Conservation (phyloP, 768 basidiomycete genomes). For the Pluteus cervinus region DNA sequence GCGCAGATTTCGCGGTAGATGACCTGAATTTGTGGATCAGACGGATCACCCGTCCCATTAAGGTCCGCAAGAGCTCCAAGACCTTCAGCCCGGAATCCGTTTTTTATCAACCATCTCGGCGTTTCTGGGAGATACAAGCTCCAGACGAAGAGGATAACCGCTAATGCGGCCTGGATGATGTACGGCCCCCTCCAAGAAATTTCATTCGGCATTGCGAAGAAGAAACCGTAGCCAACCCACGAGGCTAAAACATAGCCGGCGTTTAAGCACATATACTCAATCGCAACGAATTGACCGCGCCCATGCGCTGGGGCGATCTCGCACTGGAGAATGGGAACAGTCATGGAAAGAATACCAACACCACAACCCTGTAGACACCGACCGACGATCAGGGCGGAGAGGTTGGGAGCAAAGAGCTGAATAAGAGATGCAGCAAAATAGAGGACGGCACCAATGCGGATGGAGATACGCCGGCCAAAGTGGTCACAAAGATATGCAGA, state of each 20-base stretch:
- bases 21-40: no score
- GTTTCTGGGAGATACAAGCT: constrained; percentile 47
- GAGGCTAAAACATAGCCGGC: constrained; percentile 41
- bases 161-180: constrained; percentile 45
- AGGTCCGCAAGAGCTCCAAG: constrained; percentile 50
- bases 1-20: constrained; percentile 40
- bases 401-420: constrained; percentile 42
- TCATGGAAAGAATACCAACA: constrained; percentile 46
- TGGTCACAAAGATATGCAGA: constrained; percentile 46
- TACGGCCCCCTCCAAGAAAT: constrained; percentile 54
- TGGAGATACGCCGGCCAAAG: constrained; percentile 44
- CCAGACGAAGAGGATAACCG: constrained; percentile 37
- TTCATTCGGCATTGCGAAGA: constrained; percentile 35
- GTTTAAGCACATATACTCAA: constrained; percentile 50
- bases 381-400: constrained; percentile 31
- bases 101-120: constrained; percentile 49
- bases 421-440: constrained; percentile 45
- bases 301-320: constrained; percentile 41
- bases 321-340: constrained; percentile 43
- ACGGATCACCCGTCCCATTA: constrained; percentile 42
- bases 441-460: constrained; percentile 43
- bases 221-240: constrained; percentile 48
- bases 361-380: constrained; percentile 42
- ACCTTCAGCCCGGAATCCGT: constrained; percentile 45
- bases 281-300: constrained; percentile 46